A percentile compares a stretch with the other conserved stretches of the same genome.
Conservation (phyloP, 352 stramenopile species). For the Globisporangium echinulatum region DNA sequence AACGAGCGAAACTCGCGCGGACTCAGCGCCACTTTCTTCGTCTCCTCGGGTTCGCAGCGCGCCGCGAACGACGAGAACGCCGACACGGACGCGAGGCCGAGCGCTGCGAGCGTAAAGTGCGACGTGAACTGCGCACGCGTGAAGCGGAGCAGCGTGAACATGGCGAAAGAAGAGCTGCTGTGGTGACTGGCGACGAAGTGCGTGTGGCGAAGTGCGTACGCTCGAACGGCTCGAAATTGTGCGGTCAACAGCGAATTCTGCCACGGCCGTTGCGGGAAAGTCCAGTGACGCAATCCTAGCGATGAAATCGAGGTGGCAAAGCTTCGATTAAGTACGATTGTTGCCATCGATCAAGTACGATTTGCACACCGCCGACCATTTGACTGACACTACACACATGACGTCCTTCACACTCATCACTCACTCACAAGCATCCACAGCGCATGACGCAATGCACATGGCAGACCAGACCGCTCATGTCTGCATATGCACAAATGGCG, state of each 20-base stretch:
- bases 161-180: neutral
- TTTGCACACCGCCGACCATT: neutral
- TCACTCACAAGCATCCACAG: too few species aligned
- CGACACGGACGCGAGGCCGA: constrained; percentile 35
- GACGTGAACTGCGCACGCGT: constrained; percentile 30
- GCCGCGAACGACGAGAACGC: constrained; percentile 16
- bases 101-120: constrained; percentile 24
- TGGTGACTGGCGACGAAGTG: neutral
- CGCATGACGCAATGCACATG: neutral
- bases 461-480: neutral
- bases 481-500: too few species aligned
- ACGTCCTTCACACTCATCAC: neutral
- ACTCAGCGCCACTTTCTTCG: constrained; percentile 44
- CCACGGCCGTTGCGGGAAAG: too few species aligned
- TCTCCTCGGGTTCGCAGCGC: constrained; percentile 15
- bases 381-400: neutral
- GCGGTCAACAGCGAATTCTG: neutral
- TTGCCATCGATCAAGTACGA: neutral
- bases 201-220: neutral
- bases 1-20: constrained; percentile 67
- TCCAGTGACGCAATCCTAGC: neutral
- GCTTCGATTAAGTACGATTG: neutral
- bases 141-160: constrained; percentile 37
- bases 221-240: neutral
- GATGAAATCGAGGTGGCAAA: neutral